These are phyloP conservation scores for Blepharisma stoltei DNA, from an alignment of 73 alveolate genomes.

Conservation along the genomic window DNA sequence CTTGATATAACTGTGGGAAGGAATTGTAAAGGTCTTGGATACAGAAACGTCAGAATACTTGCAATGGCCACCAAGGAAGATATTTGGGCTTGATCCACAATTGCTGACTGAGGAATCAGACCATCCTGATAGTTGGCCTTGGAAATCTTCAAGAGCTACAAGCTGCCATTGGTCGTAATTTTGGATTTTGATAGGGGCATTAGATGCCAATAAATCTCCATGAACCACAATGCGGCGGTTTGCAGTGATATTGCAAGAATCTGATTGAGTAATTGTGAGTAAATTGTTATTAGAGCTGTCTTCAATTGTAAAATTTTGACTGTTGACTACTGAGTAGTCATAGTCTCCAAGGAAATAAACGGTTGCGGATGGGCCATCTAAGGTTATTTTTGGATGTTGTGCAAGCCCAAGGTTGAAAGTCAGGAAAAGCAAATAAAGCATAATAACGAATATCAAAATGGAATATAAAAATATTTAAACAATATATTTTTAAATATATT, in stretches of 20 bases:
- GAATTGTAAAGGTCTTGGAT: constrained; percentile 57
- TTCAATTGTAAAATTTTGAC: no score
- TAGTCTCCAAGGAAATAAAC: no score
- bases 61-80: constrained; percentile 67
- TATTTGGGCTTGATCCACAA: neutral
- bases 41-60: constrained; percentile 49
- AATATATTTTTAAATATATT: no score
- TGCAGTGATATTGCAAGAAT: neutral
- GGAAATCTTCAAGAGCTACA: constrained; percentile 14
- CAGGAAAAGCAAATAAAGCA: no score
- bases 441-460: no score
- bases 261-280: neutral
- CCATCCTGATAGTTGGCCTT: constrained; percentile 21
- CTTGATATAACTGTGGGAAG: constrained; percentile 54
- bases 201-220: constrained; percentile 7
- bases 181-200: neutral
- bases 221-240: constrained; percentile 2
- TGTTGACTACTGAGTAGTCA: no score
- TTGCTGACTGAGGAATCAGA: neutral
- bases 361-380: no score
- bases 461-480: no score
- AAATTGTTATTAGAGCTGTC: no score
- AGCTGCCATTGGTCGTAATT: constrained; percentile 28
- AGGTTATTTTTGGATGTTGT: no score
- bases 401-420: no score